Percentiles rank a stretch among this genome's conserved stretches.
Conservation (phyloP, 805 yeast species). For the Teunomyces pallodes region DNA sequence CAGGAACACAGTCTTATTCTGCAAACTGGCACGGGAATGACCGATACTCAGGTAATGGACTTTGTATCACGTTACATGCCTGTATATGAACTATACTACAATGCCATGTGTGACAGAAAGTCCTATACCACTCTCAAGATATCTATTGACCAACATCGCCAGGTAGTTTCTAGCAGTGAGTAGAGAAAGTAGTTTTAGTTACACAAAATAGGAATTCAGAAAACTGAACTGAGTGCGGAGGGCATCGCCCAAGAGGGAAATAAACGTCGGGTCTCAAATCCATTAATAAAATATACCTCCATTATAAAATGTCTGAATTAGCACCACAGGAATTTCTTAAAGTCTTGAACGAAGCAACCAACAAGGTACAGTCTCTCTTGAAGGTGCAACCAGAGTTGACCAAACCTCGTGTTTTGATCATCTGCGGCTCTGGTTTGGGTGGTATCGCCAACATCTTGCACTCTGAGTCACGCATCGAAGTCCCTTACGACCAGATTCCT, state of each 20-base stretch:
- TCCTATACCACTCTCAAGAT: slow-evolving; percentile 12
- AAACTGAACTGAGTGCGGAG: neutral
- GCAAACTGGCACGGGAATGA: slow-evolving; percentile 69
- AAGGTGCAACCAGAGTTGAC: slow-evolving; percentile 11
- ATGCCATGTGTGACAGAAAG: slow-evolving; percentile 29
- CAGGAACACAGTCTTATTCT: slow-evolving; percentile 64
- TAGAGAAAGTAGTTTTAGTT: neutral
- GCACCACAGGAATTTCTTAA: slow-evolving; percentile 15
- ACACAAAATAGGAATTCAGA: neutral
- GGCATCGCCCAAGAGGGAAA: slow-evolving; percentile 1
- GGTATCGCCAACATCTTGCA: slow-evolving; percentile 64
- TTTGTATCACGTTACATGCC: slow-evolving; percentile 90
- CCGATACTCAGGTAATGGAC: slow-evolving; percentile 58
- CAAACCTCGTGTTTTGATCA: slow-evolving; percentile 67
- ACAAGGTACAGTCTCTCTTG: slow-evolving; percentile 13
- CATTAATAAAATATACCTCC: neutral
- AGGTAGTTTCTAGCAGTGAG: slow-evolving; percentile 1
- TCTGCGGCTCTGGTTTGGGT: slow-evolving; percentile 94
- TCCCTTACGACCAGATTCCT: slow-evolving; percentile 71
- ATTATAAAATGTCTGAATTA: slow-evolving; percentile 1
- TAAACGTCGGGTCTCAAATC: neutral
- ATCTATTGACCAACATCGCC: slow-evolving; percentile 13
- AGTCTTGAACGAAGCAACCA: slow-evolving; percentile 19
- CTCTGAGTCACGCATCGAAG: slow-evolving; percentile 41
- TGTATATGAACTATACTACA: slow-evolving; percentile 68